Percentiles rank a stretch among this genome's conserved stretches.
These are phyloP conservation scores for Pseudogymnoascus sp. DNA, from an alignment of 2,329 filamentous ascomycete genomes.

Conservation along the genomic window DNA sequence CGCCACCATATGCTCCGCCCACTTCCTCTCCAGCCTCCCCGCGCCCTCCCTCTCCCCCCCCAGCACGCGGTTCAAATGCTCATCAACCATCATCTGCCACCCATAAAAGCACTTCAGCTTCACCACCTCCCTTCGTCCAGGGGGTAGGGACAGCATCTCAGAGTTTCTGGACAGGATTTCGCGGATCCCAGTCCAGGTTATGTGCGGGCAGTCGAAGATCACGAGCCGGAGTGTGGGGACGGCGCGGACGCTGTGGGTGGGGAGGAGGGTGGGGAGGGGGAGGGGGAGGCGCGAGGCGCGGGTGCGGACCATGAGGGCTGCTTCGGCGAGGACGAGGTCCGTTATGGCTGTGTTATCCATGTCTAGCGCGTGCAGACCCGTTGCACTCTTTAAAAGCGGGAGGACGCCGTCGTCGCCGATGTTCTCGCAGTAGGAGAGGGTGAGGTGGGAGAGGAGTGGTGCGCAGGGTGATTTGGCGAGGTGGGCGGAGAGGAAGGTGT, in stretches of 20 bases:
- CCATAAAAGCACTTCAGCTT: slow-evolving; percentile 89
- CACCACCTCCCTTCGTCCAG: slow-evolving; percentile 58
- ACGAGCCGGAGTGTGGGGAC: slow-evolving; percentile 60
- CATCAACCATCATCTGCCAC: slow-evolving; percentile 90
- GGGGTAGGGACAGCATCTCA: slow-evolving; percentile 56
- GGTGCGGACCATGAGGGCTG: slow-evolving; percentile 67
- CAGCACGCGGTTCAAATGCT: slow-evolving; percentile 81
- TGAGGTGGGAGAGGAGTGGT: slow-evolving; percentile 65
- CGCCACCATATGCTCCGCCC: slow-evolving; percentile 91
- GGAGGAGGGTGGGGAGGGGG: slow-evolving; percentile 11
- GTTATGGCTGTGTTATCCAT: slow-evolving; percentile 92
- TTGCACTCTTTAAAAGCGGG: slow-evolving; percentile 69
- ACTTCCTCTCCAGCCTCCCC: slow-evolving; percentile 75
- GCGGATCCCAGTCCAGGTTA: slow-evolving; percentile 86
- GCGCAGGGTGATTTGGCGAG: slow-evolving; percentile 73
- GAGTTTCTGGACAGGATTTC: slow-evolving; percentile 82
- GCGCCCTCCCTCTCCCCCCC: slow-evolving; percentile 69
- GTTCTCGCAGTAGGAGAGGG: slow-evolving; percentile 82
- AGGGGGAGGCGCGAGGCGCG: slow-evolving; percentile 40
- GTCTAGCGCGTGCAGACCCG: slow-evolving; percentile 61
- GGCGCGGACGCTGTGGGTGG: slow-evolving; percentile 32
- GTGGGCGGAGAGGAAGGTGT: slow-evolving; percentile 61
- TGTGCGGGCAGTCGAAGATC: slow-evolving; percentile 83
- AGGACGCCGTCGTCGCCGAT: slow-evolving; percentile 79
- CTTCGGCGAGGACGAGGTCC: slow-evolving; percentile 77